Evolutionary conservation across 164 flowering plant genomes (phyloP), one percentile per base, ranked within the genome.

Genomic region (Macadamia integrifolia): DNA sequence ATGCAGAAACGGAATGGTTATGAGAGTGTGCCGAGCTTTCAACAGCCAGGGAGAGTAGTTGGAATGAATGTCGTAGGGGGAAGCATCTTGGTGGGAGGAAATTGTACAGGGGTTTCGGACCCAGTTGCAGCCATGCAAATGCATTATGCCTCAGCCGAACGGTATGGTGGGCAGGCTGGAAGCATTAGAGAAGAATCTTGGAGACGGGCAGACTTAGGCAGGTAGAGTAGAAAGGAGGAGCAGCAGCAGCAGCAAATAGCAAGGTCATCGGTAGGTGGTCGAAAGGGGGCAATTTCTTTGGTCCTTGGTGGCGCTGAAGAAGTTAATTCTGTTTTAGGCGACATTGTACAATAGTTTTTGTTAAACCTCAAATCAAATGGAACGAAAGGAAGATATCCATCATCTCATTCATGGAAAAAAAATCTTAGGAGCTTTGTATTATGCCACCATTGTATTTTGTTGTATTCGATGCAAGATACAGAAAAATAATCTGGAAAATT

Each of bases 41-140:
- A 81, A 74, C 84, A 76, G 55, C 83, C 72, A 50, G 82, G 77
- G 1, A 71, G 75, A 71, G 83, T 83, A 66, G 80, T 82, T 1
- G 89, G 87, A 60, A 74, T 84, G 75, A 84, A 85, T 64, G 81
- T 78, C 30, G 77, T 79, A 7, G 81, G 87, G 1, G 80, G 80
- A 58, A 85, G 86, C 31, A 66, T 81, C 12, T 50, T 80, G 13
- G 83, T 80, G 3, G 84, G 87, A 31, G 83, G 83, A 9, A 63
- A 80, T 13, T 85, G 90, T 66, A 73, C 75, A 12, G 82, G 83
- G 15, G 82, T 90, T 49, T 84, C 96, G 1, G 98, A 92, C 71
- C 96, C 96, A 0, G 95, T 90, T 69, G 91, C 88, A 1, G 98
- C 94, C 62, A 75, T 88, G 9, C 86, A 79, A 75, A 79, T 78